phyloP scores from a whole-genome alignment of 495 filamentous ascomycete genomes.

The Amphirosellinia nigrospora region DNA sequence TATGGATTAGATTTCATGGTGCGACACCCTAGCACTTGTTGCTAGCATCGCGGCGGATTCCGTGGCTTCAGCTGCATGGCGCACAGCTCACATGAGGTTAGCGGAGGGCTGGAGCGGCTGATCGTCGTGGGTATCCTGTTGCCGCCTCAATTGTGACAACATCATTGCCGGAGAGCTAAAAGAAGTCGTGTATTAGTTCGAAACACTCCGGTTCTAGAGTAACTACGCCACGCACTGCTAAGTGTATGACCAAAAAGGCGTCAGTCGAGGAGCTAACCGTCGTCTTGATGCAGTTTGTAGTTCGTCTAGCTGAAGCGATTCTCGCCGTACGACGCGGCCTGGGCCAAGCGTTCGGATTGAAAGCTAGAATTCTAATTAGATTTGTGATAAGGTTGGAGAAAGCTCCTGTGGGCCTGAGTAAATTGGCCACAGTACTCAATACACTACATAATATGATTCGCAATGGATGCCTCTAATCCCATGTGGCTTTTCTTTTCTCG shows the following conservation, averaged over 20 bases:
- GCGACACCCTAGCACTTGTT: background rate
- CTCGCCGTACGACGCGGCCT: background rate
- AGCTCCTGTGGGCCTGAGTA: background rate
- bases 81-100: background rate
- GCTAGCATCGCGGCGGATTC: background rate
- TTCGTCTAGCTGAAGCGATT: background rate
- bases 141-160: background rate
- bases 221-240: background rate
- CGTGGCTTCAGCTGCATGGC: background rate
- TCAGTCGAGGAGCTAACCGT: background rate
- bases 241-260: background rate
- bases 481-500: constrained; percentile 11
- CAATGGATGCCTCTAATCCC: background rate
- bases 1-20: constrained; percentile 10
- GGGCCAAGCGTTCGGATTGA: background rate
- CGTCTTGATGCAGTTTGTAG: background rate
- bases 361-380: constrained; percentile 1
- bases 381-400: constrained; percentile 4
- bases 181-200: background rate
- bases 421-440: too few species aligned
- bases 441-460: constrained; percentile 4
- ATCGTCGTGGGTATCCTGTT: background rate
- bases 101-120: background rate
- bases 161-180: constrained; percentile 5
- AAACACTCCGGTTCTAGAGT: constrained; percentile 13